These are phyloP conservation scores for Jasminum sambac DNA, from an alignment of 257 asterid genomes.

Conservation along the genomic window DNA sequence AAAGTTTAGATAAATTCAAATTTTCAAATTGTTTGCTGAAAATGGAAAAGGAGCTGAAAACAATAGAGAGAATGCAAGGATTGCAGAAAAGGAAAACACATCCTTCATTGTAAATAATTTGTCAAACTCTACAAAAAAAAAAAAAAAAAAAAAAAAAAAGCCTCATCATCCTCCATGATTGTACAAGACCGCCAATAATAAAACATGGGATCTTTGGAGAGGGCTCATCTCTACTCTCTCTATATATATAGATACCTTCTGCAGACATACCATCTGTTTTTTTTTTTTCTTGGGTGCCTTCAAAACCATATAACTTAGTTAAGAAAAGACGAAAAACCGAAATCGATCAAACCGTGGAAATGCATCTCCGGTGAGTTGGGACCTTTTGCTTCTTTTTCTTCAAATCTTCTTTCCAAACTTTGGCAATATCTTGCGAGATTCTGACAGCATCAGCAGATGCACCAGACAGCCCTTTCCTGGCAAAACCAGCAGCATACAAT, in stretches of 20 bases:
- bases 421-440: slow-evolving; percentile 26
- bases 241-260: neutral
- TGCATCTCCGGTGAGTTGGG: slow-evolving; percentile 20
- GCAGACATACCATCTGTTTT: too few relatives aligned
- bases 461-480: slow-evolving; percentile 28
- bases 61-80: too few relatives aligned
- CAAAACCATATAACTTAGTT: too few relatives aligned
- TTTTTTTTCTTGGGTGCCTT: too few relatives aligned
- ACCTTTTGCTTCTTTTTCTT: slow-evolving; percentile 27
- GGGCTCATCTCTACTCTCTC: slow-evolving; percentile 8
- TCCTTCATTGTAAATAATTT: neutral
- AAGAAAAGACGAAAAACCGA: neutral
- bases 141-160: neutral
- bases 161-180: slow-evolving; percentile 9
- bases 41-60: too few relatives aligned
- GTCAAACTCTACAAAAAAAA: neutral
- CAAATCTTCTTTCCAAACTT: slow-evolving; percentile 19
- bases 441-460: slow-evolving; percentile 26
- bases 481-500: slow-evolving; percentile 29
- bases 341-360: slow-evolving; percentile 24
- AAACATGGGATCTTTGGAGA: slow-evolving; percentile 16
- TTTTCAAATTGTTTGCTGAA: too few relatives aligned
- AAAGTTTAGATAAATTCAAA: too few relatives aligned
- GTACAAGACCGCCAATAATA: neutral
- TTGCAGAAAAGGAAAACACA: neutral